phyloP scores from a whole-genome alignment of 1,139 yeast species.

The Geotrichum klebahnii region DNA sequence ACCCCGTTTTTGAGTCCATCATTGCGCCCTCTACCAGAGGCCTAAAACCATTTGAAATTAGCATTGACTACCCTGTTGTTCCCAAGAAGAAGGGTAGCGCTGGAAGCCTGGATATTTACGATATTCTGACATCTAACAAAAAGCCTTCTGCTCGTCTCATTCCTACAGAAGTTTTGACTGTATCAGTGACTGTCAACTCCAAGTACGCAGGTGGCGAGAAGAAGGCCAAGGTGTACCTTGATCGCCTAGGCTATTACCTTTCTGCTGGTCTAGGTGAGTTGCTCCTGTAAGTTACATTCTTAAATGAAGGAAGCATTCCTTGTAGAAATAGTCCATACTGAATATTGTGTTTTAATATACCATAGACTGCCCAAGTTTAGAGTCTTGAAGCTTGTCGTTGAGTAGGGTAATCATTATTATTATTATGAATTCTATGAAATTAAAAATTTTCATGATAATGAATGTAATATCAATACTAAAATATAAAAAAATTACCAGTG shows the following conservation, averaged over 20 bases:
- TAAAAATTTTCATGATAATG: no score
- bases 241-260: conserved; percentile 34
- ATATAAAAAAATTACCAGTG: no score
- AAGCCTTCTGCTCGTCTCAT: conserved; percentile 29
- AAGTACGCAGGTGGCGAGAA: conserved; percentile 44
- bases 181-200: conserved; percentile 49
- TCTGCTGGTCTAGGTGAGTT: conserved; percentile 30
- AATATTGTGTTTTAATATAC: no score
- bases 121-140: conserved; percentile 35
- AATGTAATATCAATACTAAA: no score
- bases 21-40: conserved; percentile 41
- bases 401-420: no score
- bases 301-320: background rate
- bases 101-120: conserved; percentile 42
- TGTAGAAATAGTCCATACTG: no score
- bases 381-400: no score
- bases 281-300: conserved; percentile 15
- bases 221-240: conserved; percentile 44
- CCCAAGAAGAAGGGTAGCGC: conserved; percentile 32
- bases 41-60: conserved; percentile 51
- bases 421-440: no score
- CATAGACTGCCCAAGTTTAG: no score
- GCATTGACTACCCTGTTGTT: conserved; percentile 48
- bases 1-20: conserved; percentile 63
- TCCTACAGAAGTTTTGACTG: conserved; percentile 30